Percentiles rank a stretch among this genome's conserved stretches.
Conservation (phyloP, 176 grass and related monocot genomes). For the Zoysia pacifica region DNA sequence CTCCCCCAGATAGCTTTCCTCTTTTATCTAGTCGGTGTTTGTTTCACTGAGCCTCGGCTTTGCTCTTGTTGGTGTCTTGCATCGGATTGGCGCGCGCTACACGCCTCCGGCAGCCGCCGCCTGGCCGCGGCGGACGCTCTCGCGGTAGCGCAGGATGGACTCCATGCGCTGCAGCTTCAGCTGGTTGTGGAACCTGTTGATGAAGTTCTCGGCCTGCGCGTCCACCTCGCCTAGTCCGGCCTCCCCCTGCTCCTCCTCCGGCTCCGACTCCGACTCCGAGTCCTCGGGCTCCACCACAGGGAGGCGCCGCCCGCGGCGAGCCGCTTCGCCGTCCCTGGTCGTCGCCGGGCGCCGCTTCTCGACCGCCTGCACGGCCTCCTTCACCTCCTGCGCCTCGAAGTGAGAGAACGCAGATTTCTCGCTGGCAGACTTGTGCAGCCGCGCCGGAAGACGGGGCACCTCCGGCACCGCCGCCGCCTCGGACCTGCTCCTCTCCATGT, state of each 20-base stretch:
- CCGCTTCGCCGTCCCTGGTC: constrained; percentile 16
- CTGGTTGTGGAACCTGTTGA: constrained; percentile 78
- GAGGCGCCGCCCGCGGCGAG: background rate
- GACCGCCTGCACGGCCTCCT: constrained; percentile 5
- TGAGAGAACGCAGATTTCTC: constrained; percentile 75
- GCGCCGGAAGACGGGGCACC: constrained; percentile 39
- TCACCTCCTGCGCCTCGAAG: constrained; percentile 52
- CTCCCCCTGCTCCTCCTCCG: background rate
- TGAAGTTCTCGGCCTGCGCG: constrained; percentile 86
- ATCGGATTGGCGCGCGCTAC: background rate
- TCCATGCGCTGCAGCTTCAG: constrained; percentile 90
- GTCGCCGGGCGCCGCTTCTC: constrained; percentile 35
- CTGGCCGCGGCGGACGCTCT: constrained; percentile 56
- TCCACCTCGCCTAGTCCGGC: constrained; percentile 51
- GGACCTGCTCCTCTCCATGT: constrained; percentile 62
- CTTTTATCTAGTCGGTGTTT: background rate
- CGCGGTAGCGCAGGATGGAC: constrained; percentile 73
- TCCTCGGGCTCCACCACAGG: background rate
- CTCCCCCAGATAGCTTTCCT: background rate
- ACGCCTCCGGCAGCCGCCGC: constrained; percentile 1
- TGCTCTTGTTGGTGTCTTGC: background rate
- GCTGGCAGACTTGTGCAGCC: constrained; percentile 82
- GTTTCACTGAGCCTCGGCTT: background rate
- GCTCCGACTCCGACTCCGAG: background rate
- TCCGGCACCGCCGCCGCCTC: constrained; percentile 44